These are phyloP conservation scores for Nakazawaea ishiwadae DNA, from an alignment of 805 yeast species.

Conservation along the genomic window DNA sequence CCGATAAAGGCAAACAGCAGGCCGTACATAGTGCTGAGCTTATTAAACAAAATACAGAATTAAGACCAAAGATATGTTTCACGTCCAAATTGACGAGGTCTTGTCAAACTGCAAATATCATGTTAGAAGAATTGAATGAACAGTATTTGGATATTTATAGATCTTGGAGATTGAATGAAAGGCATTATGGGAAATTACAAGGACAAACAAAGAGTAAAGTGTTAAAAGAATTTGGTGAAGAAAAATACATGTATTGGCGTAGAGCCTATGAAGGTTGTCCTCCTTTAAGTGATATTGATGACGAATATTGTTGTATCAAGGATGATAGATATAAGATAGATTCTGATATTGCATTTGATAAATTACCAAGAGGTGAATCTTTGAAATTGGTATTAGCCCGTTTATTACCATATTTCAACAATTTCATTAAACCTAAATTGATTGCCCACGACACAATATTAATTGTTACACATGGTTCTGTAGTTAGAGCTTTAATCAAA, in stretches of 20 bases:
- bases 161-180: constrained; percentile 77
- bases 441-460: constrained; percentile 51
- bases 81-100: constrained; percentile 74
- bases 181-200: constrained; percentile 82
- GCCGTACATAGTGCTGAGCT: constrained; percentile 62
- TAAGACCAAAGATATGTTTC: constrained; percentile 53
- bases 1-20: constrained; percentile 63
- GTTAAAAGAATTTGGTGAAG: constrained; percentile 61
- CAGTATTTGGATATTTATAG: constrained; percentile 48
- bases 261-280: constrained; percentile 77
- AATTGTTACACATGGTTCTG: constrained; percentile 78
- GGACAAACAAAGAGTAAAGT: constrained; percentile 71
- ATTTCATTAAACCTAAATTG: constrained; percentile 45
- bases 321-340: constrained; percentile 40
- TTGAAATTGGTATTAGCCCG: constrained; percentile 67
- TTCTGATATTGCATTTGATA: constrained; percentile 38
- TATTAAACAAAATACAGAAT: constrained; percentile 40
- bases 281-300: constrained; percentile 37
- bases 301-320: constrained; percentile 29
- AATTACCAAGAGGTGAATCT: constrained; percentile 69
- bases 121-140: constrained; percentile 50
- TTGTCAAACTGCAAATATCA: constrained; percentile 66
- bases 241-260: constrained; percentile 73
- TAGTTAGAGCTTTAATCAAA: constrained; percentile 72
- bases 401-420: constrained; percentile 55